Evolutionary conservation across 2,329 filamentous ascomycete species (phyloP).

Genomic region (Hymenoscyphus salicellus): DNA sequence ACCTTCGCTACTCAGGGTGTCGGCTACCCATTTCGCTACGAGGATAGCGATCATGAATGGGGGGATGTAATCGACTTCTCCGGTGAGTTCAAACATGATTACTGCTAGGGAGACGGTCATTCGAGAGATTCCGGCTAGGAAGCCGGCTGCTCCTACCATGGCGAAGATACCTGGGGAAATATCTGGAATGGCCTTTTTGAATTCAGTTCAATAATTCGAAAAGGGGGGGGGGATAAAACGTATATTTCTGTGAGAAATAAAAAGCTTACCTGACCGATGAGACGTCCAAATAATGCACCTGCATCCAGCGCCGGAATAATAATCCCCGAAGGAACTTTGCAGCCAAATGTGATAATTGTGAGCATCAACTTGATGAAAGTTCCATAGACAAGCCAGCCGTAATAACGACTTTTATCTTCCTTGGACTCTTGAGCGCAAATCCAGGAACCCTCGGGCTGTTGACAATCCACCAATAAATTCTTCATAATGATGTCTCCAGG

Average conservation of each 20-base stretch:
- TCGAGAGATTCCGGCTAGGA: slow-evolving; percentile 55
- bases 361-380: slow-evolving; percentile 53
- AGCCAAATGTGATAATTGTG: slow-evolving; percentile 57
- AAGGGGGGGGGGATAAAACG: no score
- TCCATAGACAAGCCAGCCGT: slow-evolving; percentile 51
- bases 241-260: not conserved
- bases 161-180: slow-evolving; percentile 59
- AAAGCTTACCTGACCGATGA: slow-evolving; percentile 42
- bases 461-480: slow-evolving; percentile 55
- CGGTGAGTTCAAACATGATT: slow-evolving; percentile 61
- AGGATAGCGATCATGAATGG: slow-evolving; percentile 60
- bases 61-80: slow-evolving; percentile 55
- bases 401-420: slow-evolving; percentile 42
- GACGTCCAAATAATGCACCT: slow-evolving; percentile 55
- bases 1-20: slow-evolving; percentile 50
- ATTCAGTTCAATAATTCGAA: not conserved
- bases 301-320: slow-evolving; percentile 59
- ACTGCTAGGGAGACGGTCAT: slow-evolving; percentile 59
- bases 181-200: slow-evolving; percentile 22
- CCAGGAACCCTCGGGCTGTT: slow-evolving; percentile 40
- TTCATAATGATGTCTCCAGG: slow-evolving; percentile 56
- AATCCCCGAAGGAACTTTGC: slow-evolving; percentile 58
- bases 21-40: slow-evolving; percentile 57
- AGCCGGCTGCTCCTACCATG: slow-evolving; percentile 58
- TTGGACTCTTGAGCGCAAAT: slow-evolving; percentile 50